Evolutionary conservation across 2,329 filamentous ascomycete species (phyloP).

Genomic region (Fusarium sterilihyphosum): DNA sequence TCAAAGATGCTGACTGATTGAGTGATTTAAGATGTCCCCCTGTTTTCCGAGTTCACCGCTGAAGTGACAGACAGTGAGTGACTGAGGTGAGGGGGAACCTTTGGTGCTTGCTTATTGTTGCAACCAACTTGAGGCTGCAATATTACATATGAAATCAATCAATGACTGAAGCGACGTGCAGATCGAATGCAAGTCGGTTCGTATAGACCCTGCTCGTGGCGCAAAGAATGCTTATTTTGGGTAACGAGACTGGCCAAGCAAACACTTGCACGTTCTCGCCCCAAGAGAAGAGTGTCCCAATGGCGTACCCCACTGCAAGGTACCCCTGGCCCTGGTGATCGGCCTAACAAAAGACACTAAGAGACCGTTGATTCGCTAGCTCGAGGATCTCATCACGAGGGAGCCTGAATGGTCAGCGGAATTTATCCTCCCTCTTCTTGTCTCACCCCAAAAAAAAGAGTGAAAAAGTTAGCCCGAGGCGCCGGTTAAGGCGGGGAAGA

Average conservation of each 20-base stretch:
- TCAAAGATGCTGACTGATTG: background rate
- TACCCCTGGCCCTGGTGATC: constrained; percentile 10
- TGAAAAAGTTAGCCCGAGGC: background rate
- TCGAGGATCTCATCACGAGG: constrained; percentile 5
- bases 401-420: background rate
- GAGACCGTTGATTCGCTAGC: constrained; percentile 13
- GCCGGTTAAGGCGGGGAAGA: constrained; percentile 4
- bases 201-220: constrained; percentile 29
- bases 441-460: background rate
- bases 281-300: background rate
- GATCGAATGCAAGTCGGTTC: constrained; percentile 27
- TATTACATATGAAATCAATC: background rate
- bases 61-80: background rate
- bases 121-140: constrained; percentile 4
- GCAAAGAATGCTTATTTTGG: constrained; percentile 19
- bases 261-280: constrained; percentile 25
- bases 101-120: constrained; percentile 7
- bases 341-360: constrained; percentile 2
- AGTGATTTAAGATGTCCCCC: background rate
- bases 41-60: background rate
- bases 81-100: background rate
- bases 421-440: background rate
- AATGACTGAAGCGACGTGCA: background rate
- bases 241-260: constrained; percentile 22
- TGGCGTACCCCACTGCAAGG: background rate